Evolutionary conservation across 257 asterid species (phyloP).

Genomic region (Solanum pennellii): DNA sequence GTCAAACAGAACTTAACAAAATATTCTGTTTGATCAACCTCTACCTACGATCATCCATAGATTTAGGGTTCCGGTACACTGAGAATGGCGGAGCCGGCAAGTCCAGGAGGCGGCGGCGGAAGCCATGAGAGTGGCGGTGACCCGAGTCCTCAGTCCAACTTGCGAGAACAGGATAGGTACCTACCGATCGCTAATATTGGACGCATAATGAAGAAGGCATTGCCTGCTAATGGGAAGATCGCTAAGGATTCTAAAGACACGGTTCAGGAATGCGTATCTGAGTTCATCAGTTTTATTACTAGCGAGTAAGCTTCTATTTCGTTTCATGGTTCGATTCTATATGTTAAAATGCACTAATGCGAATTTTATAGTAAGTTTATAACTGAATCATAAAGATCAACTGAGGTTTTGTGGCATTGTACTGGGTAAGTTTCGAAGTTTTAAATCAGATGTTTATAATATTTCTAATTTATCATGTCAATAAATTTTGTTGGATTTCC

Average conservation of each 20-base stretch:
- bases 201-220: constrained; percentile 67
- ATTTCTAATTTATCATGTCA: too few relatives aligned
- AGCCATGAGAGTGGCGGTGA: constrained; percentile 57
- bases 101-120: constrained; percentile 40
- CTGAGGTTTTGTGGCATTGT: neutral
- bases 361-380: neutral
- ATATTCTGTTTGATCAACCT: neutral
- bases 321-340: neutral
- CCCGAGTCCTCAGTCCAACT: constrained; percentile 57
- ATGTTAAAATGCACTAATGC: neutral
- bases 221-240: constrained; percentile 65
- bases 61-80: constrained; percentile 30
- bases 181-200: constrained; percentile 69
- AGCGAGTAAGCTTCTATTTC: constrained; percentile 42
- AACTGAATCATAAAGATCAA: neutral
- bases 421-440: neutral
- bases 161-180: constrained; percentile 60
- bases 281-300: constrained; percentile 64
- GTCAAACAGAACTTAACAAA: neutral
- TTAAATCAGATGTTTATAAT: neutral
- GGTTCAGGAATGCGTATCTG: constrained; percentile 71
- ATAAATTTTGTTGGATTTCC: neutral
- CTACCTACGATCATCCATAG: neutral
- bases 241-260: constrained; percentile 72
- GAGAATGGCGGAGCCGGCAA: constrained; percentile 25